phyloP scores from a whole-genome alignment of 2,329 filamentous ascomycete species.

The Fusarium sp. region DNA sequence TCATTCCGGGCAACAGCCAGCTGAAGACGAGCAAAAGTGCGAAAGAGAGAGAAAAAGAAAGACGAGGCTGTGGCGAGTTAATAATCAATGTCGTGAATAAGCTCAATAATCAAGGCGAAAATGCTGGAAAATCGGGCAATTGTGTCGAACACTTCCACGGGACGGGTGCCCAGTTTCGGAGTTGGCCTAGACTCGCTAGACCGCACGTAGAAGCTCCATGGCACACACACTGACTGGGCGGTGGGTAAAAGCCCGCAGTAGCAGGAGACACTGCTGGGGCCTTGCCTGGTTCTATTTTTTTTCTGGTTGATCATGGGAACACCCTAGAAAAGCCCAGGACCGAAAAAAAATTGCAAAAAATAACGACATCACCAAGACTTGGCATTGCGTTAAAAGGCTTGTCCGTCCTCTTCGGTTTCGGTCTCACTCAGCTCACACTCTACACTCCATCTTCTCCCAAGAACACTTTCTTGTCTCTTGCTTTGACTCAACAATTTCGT shows the following conservation, averaged over 20 bases:
- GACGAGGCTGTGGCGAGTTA: not conserved
- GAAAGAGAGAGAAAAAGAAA: not conserved
- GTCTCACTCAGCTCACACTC: not conserved
- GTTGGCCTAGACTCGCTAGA: slow-evolving; percentile 1
- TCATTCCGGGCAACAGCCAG: not conserved
- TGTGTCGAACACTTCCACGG: not conserved
- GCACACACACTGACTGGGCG: slow-evolving; percentile 1
- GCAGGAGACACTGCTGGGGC: not conserved
- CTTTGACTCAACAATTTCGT: not conserved
- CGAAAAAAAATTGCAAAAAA: slow-evolving; percentile 24
- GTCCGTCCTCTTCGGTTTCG: slow-evolving; percentile 6
- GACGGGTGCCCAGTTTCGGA: slow-evolving; percentile 1
- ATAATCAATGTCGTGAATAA: not conserved
- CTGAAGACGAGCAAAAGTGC: not conserved
- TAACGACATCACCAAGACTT: slow-evolving; percentile 38
- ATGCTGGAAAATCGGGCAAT: not conserved
- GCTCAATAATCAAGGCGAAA: not conserved
- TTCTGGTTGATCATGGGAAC: slow-evolving; percentile 36
- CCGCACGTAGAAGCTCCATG: not conserved
- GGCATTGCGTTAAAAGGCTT: slow-evolving; percentile 37
- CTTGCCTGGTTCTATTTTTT: slow-evolving; percentile 12
- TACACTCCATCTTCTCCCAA: not conserved
- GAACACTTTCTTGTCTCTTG: not conserved
- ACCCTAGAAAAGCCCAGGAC: slow-evolving; percentile 16
- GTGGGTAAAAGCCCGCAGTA: slow-evolving; percentile 6